A percentile compares a stretch with the other conserved stretches of the same genome.
Conservation (phyloP, 768 basidiomycete genomes). For the Trametes meyenii region DNA sequence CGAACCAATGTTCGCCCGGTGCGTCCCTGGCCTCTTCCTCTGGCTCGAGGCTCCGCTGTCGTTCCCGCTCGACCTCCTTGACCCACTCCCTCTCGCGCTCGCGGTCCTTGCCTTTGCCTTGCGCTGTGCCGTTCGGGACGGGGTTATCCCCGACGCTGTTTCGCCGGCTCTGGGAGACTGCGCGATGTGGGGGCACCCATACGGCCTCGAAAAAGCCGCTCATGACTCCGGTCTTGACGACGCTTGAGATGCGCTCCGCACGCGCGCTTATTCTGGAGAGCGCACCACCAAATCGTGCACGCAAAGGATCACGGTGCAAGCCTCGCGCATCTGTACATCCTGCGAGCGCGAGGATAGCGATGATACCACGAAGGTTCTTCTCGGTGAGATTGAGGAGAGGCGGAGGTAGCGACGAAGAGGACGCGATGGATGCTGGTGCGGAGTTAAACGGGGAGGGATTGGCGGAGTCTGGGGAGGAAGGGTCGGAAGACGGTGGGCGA, state of each 20-base stretch:
- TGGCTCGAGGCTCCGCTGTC: background rate
- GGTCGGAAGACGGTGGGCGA: conserved; percentile 5
- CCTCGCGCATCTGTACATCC: conserved; percentile 35
- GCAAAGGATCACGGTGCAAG: conserved; percentile 34
- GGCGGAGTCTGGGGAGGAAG: conserved; percentile 21
- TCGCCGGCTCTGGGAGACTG: background rate
- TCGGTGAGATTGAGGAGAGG: conserved; percentile 25
- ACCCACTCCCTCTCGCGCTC: conserved; percentile 24
- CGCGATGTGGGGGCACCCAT: conserved; percentile 21
- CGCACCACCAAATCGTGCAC: conserved; percentile 34
- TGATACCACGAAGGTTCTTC: conserved; percentile 35
- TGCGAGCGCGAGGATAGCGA: conserved; percentile 37
- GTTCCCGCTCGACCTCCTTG: conserved; percentile 16
- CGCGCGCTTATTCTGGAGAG: conserved; percentile 33
- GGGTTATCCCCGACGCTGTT: conserved; percentile 4
- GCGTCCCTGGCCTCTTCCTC: conserved; percentile 10
- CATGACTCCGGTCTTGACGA: conserved; percentile 37
- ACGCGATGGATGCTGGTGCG: conserved; percentile 20
- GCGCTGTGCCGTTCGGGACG: background rate
- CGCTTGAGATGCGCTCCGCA: conserved; percentile 32
- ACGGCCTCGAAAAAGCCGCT: conserved; percentile 38
- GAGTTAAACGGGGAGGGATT: conserved; percentile 30
- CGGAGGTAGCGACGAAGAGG: conserved; percentile 19
- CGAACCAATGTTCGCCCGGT: conserved; percentile 23
- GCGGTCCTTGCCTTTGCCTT: conserved; percentile 19